These are phyloP conservation scores for Viola pubescens DNA, from an alignment of 441 rosid genomes.

Conservation along the genomic window DNA sequence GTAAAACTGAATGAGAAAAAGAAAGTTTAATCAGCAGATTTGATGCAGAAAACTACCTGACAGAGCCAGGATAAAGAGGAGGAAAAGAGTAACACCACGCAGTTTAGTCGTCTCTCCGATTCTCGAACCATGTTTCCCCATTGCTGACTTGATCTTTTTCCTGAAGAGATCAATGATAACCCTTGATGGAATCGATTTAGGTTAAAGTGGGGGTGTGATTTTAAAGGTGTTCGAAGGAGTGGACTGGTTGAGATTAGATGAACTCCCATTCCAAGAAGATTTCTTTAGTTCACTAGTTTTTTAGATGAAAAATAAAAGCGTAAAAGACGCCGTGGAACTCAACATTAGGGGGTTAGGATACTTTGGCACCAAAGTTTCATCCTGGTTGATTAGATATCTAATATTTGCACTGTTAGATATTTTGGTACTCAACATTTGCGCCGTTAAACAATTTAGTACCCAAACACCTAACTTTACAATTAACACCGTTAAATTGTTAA, in stretches of 20 bases:
- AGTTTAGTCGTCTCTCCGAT: neutral
- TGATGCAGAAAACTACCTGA: constrained; percentile 20
- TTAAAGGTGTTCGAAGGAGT: constrained; percentile 11
- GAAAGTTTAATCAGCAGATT: neutral
- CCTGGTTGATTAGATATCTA: too few species aligned
- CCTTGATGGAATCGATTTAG: neutral
- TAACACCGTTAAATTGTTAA: too few species aligned
- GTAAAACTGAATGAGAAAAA: neutral
- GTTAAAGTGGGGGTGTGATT: neutral
- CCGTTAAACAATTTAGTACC: too few species aligned
- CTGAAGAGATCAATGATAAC: neutral
- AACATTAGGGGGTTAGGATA: too few species aligned
- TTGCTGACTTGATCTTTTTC: neutral
- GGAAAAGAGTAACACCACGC: constrained; percentile 7
- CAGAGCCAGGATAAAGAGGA: constrained; percentile 14
- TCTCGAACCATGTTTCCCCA: neutral
- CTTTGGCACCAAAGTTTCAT: too few species aligned
- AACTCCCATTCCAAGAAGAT: constrained; percentile 7
- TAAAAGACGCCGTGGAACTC: too few species aligned
- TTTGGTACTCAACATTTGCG: too few species aligned
- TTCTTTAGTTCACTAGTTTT: constrained; percentile 14
- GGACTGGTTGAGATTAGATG: constrained; percentile 11
- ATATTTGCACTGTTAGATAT: too few species aligned
- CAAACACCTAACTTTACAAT: too few species aligned
- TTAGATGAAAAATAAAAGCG: constrained; percentile 6